These are phyloP conservation scores for Rhododendron simsii DNA, from an alignment of 148 eudicot genomes.

Conservation along the genomic window DNA sequence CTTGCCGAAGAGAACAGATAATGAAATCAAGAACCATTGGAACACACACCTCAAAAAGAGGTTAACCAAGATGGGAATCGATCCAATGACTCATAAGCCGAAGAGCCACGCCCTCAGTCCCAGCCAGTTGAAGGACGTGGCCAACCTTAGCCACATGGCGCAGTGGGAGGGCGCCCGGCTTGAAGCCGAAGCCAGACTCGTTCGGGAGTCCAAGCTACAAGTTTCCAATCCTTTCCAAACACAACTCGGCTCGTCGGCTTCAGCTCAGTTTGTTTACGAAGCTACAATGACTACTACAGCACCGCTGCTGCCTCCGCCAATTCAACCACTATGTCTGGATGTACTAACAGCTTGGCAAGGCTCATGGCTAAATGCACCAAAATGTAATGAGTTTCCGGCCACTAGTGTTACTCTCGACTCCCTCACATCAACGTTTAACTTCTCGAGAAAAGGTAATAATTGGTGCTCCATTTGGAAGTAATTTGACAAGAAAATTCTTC, in stretches of 20 bases:
- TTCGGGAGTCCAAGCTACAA: constrained; percentile 13
- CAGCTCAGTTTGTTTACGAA: background rate
- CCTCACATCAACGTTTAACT: background rate
- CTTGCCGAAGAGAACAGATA: constrained; percentile 35
- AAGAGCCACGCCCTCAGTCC: constrained; percentile 19
- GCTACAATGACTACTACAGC: background rate
- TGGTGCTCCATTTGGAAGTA: background rate
- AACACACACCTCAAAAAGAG: constrained; percentile 35
- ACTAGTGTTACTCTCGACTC: background rate
- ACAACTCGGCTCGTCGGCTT: background rate
- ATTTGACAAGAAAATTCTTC: no score
- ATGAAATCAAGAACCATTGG: constrained; percentile 42
- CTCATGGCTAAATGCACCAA: background rate
- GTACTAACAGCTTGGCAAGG: constrained; percentile 29
- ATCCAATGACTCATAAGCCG: constrained; percentile 40
- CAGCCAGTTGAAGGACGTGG: background rate
- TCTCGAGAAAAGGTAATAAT: background rate
- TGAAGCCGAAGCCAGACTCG: constrained; percentile 40
- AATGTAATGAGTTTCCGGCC: background rate
- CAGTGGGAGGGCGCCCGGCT: constrained; percentile 47
- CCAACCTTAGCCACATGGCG: constrained; percentile 41
- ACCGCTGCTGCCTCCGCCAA: background rate
- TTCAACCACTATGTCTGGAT: constrained; percentile 25
- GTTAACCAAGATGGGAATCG: constrained; percentile 37
- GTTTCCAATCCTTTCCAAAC: background rate